Base-by-base conservation (phyloP, 1,284 basidiomycete genomes). In the Ceratobasidium theobromae region DNA sequence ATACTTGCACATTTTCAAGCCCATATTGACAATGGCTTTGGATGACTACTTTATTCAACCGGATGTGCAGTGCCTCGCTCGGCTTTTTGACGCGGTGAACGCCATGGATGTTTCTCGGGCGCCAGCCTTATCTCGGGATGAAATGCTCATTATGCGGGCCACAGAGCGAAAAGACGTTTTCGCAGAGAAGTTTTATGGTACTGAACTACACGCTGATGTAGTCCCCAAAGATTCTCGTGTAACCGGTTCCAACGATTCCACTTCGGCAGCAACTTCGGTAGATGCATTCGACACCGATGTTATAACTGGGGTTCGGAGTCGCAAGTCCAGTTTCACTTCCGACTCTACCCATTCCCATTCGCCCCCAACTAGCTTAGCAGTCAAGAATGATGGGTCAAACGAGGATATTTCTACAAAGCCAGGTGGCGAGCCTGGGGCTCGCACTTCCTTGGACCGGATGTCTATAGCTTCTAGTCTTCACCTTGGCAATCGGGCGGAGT, bases 1-100 rank as follows among this genome's bases (percentile, higher is more conserved):
- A 0, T 98, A 92, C 76, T 94, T 99, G 68, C 93, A 98, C 72
- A 93, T 98, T 73, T 99, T 97, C 86, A 98, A 98, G 93, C 95
- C 96, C 4, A 86, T 97, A 35, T 84, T 99, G 3, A 80, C 98
- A 0, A 88, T 98, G 72, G 96, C 96, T 0, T 82, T 99, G 33
- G 95, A 98, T 75, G 93, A 98, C 77, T 99, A 98, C 79, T 95
- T 97, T 76, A 80, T 83, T 40, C 84, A 88, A 67, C 93, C 95
- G 0, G 92, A 92, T 0, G 86, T 93, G 73, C 91, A 93, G 71
- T 91, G 91, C 72, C 84, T 98, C 12, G 86, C 88, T 2, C 85
- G 90, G 2, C 82, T 99, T 3, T 98, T 94, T 75, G 93, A 97
- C 71, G 87, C 95, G 2, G 87, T 98, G 71, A 99, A 99, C 74